A percentile compares a stretch with the other conserved stretches of the same genome.
phyloP scores from a whole-genome alignment of 257 asterid genomes.

The Verbascum thapsus region DNA sequence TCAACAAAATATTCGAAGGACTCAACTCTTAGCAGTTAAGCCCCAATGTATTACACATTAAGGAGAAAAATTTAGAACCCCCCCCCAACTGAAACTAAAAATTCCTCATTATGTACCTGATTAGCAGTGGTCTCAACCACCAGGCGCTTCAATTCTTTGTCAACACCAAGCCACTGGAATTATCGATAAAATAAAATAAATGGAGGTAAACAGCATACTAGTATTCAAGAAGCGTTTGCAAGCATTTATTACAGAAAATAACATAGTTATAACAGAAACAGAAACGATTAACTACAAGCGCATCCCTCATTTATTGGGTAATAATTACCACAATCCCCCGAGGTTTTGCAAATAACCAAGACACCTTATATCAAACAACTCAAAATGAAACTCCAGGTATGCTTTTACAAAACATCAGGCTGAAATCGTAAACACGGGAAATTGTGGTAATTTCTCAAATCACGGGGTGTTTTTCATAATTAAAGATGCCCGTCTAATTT shows the following conservation, averaged over 20 bases:
- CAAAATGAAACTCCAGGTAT: no score
- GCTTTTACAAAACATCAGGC: no score
- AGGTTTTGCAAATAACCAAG: no score
- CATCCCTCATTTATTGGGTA: no score
- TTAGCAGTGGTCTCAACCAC: constrained; percentile 74
- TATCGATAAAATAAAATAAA: neutral
- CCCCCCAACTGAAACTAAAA: neutral
- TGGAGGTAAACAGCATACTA: neutral
- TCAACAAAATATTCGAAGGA: neutral
- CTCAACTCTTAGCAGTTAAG: neutral
- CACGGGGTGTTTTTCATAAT: no score
- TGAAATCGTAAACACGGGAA: no score
- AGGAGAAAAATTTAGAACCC: neutral
- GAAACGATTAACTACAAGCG: no score
- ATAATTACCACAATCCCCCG: no score
- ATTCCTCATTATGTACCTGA: constrained; percentile 47
- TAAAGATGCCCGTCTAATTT: no score
- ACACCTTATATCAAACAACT: no score
- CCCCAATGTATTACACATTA: neutral
- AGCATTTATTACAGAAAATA: neutral
- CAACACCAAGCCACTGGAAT: constrained; percentile 76
- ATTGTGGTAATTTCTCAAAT: no score
- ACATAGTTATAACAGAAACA: neutral
- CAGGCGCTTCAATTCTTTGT: constrained; percentile 65
- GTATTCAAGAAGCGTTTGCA: neutral